These are phyloP conservation scores for Eucalyptus rudis DNA, from an alignment of 345 rosid genomes.

Conservation along the genomic window DNA sequence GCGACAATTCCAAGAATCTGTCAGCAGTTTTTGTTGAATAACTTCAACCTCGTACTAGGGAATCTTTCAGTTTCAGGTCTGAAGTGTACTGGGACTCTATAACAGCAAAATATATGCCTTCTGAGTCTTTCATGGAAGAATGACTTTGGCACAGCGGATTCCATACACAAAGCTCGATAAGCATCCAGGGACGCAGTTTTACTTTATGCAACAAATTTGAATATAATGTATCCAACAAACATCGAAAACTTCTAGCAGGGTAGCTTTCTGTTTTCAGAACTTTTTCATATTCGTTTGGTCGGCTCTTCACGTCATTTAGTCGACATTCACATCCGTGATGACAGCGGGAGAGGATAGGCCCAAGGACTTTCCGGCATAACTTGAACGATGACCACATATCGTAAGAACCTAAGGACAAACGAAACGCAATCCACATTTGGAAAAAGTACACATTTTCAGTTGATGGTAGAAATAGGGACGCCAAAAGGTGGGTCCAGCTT, in stretches of 20 bases:
- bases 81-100: not conserved
- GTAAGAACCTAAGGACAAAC: not conserved
- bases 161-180: not conserved
- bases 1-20: no score
- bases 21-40: not conserved
- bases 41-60: not conserved
- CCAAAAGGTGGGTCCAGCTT: not conserved
- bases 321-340: constrained; percentile 26
- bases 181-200: not conserved
- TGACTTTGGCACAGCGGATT: not conserved
- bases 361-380: constrained; percentile 79
- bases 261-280: not conserved
- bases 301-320: not conserved
- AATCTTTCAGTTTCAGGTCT: not conserved
- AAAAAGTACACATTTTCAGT: not conserved
- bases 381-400: constrained; percentile 87
- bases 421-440: not conserved
- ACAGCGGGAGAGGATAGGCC: constrained; percentile 81
- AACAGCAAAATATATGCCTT: not conserved
- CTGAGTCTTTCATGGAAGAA: not conserved
- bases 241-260: not conserved
- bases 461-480: not conserved
- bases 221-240: not conserved
- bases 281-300: not conserved
- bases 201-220: not conserved